Conservation (phyloP, 495 filamentous ascomycete genomes). For the Hypoxylon cercidicola region DNA sequence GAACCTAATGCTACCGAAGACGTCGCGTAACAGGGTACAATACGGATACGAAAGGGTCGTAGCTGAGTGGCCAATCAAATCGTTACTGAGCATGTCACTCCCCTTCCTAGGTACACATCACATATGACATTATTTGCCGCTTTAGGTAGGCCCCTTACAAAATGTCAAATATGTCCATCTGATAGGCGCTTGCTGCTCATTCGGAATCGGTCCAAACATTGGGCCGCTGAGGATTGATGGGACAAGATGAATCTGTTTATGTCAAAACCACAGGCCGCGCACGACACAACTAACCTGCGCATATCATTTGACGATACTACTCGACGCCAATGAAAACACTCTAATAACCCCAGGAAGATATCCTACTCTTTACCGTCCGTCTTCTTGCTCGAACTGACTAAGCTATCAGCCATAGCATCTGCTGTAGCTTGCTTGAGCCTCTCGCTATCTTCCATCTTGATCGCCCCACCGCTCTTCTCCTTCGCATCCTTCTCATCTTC, state of each 20-base stretch:
- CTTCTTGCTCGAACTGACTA: slow-evolving; percentile 51
- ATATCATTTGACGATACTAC: slow-evolving; percentile 2
- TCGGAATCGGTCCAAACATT: slow-evolving; percentile 20
- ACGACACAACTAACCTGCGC: neutral
- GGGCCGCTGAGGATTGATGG: slow-evolving; percentile 9
- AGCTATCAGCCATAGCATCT: slow-evolving; percentile 68
- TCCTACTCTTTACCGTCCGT: slow-evolving; percentile 31
- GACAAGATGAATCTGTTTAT: slow-evolving; percentile 15
- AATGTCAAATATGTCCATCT: neutral
- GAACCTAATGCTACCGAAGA: neutral
- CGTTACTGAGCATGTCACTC: slow-evolving; percentile 1
- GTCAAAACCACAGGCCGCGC: slow-evolving; percentile 1
- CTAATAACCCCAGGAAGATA: neutral
- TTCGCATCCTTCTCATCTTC: slow-evolving; percentile 91
- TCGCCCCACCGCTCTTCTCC: slow-evolving; percentile 62
- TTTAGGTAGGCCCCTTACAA: slow-evolving; percentile 13
- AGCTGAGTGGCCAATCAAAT: slow-evolving; percentile 19
- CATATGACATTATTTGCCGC: neutral
- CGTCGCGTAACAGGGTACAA: slow-evolving; percentile 23
- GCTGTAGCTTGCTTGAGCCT: slow-evolving; percentile 75
- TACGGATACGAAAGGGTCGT: slow-evolving; percentile 18
- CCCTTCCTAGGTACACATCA: neutral
- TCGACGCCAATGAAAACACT: slow-evolving; percentile 6
- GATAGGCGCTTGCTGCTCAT: neutral
- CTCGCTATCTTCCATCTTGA: slow-evolving; percentile 72